Evolutionary conservation across 1,284 basidiomycete species (phyloP).

Genomic region (Cutaneotrichosporon cavernicola): DNA sequence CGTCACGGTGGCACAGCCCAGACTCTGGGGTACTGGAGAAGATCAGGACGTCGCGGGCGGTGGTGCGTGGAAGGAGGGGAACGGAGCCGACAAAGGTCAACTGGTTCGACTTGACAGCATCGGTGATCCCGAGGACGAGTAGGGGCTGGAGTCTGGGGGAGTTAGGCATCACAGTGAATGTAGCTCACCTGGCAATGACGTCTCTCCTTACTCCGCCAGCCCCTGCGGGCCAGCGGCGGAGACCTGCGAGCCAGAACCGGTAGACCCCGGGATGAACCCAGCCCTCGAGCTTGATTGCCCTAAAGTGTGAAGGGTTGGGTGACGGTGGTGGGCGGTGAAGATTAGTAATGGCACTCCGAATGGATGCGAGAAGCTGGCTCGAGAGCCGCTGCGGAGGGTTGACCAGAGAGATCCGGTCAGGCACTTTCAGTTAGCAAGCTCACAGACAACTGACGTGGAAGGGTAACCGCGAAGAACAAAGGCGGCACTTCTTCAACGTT

Average conservation of each 20-base stretch:
- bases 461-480: slow-evolving; percentile 44
- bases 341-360: slow-evolving; percentile 37
- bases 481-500: slow-evolving; percentile 30
- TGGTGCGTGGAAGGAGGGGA: slow-evolving; percentile 35
- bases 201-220: slow-evolving; percentile 33
- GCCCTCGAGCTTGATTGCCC: slow-evolving; percentile 44
- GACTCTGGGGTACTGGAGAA: slow-evolving; percentile 39
- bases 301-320: slow-evolving; percentile 16
- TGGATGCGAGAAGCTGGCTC: slow-evolving; percentile 35
- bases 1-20: slow-evolving; percentile 25
- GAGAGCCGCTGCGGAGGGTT: slow-evolving; percentile 37
- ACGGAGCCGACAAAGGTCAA: slow-evolving; percentile 38
- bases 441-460: slow-evolving; percentile 37
- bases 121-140: slow-evolving; percentile 38
- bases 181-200: slow-evolving; percentile 36
- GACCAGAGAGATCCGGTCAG: slow-evolving; percentile 47
- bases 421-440: slow-evolving; percentile 31
- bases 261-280: slow-evolving; percentile 49
- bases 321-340: slow-evolving; percentile 11
- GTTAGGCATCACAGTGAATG: slow-evolving; percentile 5
- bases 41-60: slow-evolving; percentile 44
- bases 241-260: slow-evolving; percentile 45
- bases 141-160: slow-evolving; percentile 37
- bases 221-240: slow-evolving; percentile 36
- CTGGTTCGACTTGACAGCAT: slow-evolving; percentile 33